Base-by-base conservation (phyloP, 2,329 filamentous ascomycete species). In the Pseudocercospora fuligena region DNA sequence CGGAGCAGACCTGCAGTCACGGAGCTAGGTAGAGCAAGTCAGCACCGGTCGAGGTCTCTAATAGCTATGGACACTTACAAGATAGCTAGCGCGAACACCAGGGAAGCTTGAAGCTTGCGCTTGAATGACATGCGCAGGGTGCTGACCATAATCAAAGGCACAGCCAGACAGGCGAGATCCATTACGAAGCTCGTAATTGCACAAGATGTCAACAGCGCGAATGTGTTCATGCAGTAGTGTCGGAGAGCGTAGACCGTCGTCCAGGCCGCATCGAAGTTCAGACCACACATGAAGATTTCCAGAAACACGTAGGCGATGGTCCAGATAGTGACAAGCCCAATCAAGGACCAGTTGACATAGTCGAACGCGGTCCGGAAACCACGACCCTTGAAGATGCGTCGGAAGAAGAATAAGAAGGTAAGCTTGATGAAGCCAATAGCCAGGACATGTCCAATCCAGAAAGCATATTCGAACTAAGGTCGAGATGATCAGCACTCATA, bases 331-430 rank as follows among this genome's bases (percentile, higher is more conserved):
- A 65, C 60, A 5, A 69, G 43, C 0, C 47, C 29, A 23, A 69
- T 69, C 59, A 69, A 57, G 29, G 29, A 31, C 67, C 67, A 69
- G 40, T 69, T 69, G 23, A 60, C 61, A 23, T 62, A 63, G 67
- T 69, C 67, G 23, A 69, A 67, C 0, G 23, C 54, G 7, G 65
- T 66, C 6, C 65, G 59, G 12, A 60, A 46, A 2, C 36, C 58
- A 14, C 64, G 57, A 7, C 64, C 65, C 14, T 47, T 54, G 56
- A 67, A 69, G 21, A 69, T 61, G 1, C 67, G 46, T 49, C 67
- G 58, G 49, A 66, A 69, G 49, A 69, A 69, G 67, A 69, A 65
- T 6, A 66, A 40, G 49, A 69, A 67, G 21, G 67, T 67, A 19
- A 69, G 51, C 36, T 69, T 69, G 60, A 66, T 64, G 65, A 65